Evolutionary conservation across 768 basidiomycete species (phyloP).

Genomic region (Pleurotus tuoliensis): DNA sequence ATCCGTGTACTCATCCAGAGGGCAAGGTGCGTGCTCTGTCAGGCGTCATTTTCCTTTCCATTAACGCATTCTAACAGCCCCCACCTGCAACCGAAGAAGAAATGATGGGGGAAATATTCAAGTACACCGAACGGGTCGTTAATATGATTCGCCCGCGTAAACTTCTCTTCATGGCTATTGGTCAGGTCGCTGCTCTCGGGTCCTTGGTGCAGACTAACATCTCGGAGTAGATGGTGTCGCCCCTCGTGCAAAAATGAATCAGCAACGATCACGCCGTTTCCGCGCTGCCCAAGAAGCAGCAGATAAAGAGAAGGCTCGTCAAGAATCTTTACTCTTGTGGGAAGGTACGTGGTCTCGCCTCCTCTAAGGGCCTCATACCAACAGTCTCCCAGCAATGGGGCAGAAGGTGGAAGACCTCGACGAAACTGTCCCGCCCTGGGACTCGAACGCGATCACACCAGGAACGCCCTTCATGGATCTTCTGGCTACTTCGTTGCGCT

Average conservation of each 20-base stretch:
- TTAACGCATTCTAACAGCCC: constrained; percentile 45
- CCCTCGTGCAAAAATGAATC: constrained; percentile 99
- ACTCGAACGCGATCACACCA: constrained; percentile 98
- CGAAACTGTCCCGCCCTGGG: constrained; percentile 85
- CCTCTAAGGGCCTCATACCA: not conserved
- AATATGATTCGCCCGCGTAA: constrained; percentile 96
- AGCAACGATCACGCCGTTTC: constrained; percentile 96
- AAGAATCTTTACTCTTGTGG: constrained; percentile 80
- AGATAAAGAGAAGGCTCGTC: constrained; percentile 85
- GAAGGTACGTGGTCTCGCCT: constrained; percentile 51
- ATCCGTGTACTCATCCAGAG: constrained; percentile 99
- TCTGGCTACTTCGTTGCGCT: constrained; percentile 81
- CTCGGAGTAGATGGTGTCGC: constrained; percentile 80
- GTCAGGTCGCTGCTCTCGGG: constrained; percentile 34
- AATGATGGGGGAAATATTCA: constrained; percentile 98
- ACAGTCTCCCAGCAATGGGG: constrained; percentile 72
- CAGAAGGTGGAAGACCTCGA: constrained; percentile 80
- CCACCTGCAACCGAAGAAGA: constrained; percentile 97
- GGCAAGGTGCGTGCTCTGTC: constrained; percentile 62
- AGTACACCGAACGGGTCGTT: constrained; percentile 94
- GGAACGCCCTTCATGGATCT: constrained; percentile 98
- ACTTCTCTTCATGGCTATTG: constrained; percentile 97
- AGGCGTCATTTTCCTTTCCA: not conserved
- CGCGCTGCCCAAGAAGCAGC: constrained; percentile 92
- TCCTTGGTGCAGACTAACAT: not conserved